Conservation (phyloP, 1,139 yeast genomes). For the Hansenula sp. region DNA sequence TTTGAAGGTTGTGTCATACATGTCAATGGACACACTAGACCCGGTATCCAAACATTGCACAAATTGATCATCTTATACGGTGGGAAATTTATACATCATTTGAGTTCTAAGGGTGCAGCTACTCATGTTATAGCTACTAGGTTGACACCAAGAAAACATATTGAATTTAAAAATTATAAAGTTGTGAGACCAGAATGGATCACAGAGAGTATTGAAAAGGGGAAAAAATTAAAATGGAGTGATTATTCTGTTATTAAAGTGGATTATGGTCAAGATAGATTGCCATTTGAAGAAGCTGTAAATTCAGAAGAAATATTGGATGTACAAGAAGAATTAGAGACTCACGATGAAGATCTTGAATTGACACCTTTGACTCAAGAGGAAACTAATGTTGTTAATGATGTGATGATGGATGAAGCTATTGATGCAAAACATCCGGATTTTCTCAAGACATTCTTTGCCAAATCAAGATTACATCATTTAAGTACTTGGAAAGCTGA, state of each 20-base stretch:
- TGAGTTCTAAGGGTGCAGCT: slow-evolving; percentile 65
- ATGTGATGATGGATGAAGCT: slow-evolving; percentile 6
- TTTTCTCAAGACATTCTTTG: slow-evolving; percentile 66
- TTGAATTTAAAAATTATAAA: slow-evolving; percentile 59
- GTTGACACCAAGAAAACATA: slow-evolving; percentile 69
- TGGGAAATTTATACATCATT: slow-evolving; percentile 67
- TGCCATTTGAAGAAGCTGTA: slow-evolving; percentile 21
- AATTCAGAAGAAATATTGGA: background rate
- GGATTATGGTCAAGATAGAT: slow-evolving; percentile 45
- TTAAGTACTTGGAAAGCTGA: slow-evolving; percentile 84
- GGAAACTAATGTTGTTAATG: slow-evolving; percentile 6
- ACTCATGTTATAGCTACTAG: slow-evolving; percentile 83
- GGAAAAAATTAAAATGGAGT: slow-evolving; percentile 60
- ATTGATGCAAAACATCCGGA: slow-evolving; percentile 73
- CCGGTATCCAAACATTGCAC: slow-evolving; percentile 70
- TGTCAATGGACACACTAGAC: slow-evolving; percentile 84
- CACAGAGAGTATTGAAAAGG: slow-evolving; percentile 49
- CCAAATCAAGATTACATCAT: slow-evolving; percentile 83
- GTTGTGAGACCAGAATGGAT: slow-evolving; percentile 88
- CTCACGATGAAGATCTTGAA: slow-evolving; percentile 10
- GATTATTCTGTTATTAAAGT: slow-evolving; percentile 53
- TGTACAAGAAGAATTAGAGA: slow-evolving; percentile 7
- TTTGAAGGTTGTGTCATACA: slow-evolving; percentile 63
- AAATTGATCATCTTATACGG: slow-evolving; percentile 72
- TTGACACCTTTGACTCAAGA: slow-evolving; percentile 22